Evolutionary conservation across 805 yeast species (phyloP).

Genomic region (Schwanniomyces sp.): DNA sequence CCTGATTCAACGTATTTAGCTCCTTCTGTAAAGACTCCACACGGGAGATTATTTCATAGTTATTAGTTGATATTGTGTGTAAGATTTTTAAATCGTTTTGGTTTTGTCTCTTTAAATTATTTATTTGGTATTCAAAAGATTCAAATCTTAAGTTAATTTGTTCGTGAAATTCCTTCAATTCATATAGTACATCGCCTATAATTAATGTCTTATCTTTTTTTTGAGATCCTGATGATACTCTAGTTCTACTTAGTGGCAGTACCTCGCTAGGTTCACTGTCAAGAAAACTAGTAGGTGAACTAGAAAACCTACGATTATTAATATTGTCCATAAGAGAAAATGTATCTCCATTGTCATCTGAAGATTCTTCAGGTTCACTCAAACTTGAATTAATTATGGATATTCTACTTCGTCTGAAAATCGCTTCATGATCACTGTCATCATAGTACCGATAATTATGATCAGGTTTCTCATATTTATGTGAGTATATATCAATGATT

Average conservation of each 20-base stretch:
- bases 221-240: background rate
- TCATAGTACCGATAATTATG: constrained; percentile 4
- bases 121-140: constrained; percentile 1
- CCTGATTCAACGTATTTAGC: background rate
- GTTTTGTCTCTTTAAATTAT: constrained; percentile 1
- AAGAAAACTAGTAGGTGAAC: background rate
- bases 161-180: constrained; percentile 8
- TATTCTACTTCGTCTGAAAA: background rate
- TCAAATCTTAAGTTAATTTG: constrained; percentile 4
- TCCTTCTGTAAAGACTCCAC: background rate
- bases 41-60: background rate
- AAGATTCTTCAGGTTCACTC: constrained; percentile 6
- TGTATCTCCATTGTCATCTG: constrained; percentile 8
- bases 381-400: background rate
- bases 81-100: background rate
- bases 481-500: constrained; percentile 10
- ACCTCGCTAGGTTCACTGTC: background rate
- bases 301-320: background rate
- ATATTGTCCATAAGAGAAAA: constrained; percentile 11
- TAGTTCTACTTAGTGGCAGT: background rate
- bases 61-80: background rate
- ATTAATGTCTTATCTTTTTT: background rate
- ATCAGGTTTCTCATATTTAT: constrained; percentile 14
- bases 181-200: constrained; percentile 5
- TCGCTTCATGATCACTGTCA: background rate